Evolutionary conservation across 1,284 basidiomycete species (phyloP).

Genomic region (Salmacisia buchloeana): DNA sequence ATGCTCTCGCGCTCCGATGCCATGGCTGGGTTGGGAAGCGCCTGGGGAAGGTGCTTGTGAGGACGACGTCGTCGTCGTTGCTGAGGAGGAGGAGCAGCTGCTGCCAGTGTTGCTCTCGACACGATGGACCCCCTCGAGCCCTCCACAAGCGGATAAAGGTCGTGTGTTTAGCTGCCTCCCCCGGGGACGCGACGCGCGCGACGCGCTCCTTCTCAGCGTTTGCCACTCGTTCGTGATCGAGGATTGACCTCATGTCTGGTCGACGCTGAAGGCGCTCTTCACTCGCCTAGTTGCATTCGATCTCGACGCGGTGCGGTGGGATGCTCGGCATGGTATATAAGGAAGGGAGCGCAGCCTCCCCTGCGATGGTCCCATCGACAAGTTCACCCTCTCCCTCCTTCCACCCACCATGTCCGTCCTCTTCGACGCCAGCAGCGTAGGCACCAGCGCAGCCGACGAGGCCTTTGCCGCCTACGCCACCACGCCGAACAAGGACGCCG

Average conservation of each 20-base stretch:
- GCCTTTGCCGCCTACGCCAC: not conserved
- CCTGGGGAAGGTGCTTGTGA: not conserved
- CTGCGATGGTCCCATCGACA: not conserved
- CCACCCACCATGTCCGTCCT: not conserved
- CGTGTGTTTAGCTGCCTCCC: too few relatives aligned
- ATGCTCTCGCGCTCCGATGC: not conserved
- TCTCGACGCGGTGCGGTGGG: too few relatives aligned
- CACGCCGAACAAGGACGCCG: not conserved
- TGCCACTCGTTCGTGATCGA: not conserved
- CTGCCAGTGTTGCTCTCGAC: slow-evolving; percentile 1
- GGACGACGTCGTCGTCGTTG: not conserved
- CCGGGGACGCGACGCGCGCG: too few relatives aligned
- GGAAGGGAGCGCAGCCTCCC: not conserved
- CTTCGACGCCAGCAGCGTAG: not conserved
- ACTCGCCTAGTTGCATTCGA: not conserved
- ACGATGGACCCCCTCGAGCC: too few relatives aligned
- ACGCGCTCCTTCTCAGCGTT: not conserved
- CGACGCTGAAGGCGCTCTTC: not conserved
- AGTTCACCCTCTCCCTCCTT: not conserved
- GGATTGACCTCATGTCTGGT: not conserved
- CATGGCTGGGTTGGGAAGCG: not conserved
- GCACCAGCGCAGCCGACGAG: not conserved
- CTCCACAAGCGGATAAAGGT: too few relatives aligned
- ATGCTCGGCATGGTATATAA: not conserved
- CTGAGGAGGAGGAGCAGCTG: too few relatives aligned